A percentile compares a stretch with the other conserved stretches of the same genome.
phyloP scores from a whole-genome alignment of 192 early-diverging fungal species.

The Gorgonomyces haynaldii region DNA sequence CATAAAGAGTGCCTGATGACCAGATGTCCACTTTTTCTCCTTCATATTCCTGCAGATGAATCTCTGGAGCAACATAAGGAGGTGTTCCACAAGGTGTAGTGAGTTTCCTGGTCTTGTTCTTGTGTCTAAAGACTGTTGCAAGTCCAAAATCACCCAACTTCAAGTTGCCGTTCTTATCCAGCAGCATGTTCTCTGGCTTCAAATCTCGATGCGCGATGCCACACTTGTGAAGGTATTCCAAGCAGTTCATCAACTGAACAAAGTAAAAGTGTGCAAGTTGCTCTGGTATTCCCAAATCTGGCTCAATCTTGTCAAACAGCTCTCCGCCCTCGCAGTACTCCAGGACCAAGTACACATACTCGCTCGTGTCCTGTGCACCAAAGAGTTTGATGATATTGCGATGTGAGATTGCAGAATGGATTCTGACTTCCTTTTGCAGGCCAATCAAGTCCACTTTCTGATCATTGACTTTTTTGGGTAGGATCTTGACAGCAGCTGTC shows the following conservation, averaged over 20 bases:
- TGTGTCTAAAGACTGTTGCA: constrained; percentile 50
- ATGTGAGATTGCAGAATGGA: constrained; percentile 38
- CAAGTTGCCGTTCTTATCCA: constrained; percentile 45
- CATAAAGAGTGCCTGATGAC: no score
- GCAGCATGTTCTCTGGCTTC: constrained; percentile 62
- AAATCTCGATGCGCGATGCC: constrained; percentile 61
- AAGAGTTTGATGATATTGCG: constrained; percentile 45
- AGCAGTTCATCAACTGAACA: constrained; percentile 37
- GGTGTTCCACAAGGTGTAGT: constrained; percentile 62
- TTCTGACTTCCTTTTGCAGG: constrained; percentile 44
- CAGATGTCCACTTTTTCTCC: constrained; percentile 58
- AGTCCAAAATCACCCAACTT: constrained; percentile 67
- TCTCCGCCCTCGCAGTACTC: constrained; percentile 61
- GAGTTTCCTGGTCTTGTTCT: constrained; percentile 38
- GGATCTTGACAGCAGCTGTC: constrained; percentile 46
- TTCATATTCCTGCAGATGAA: constrained; percentile 40
- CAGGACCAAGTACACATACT: constrained; percentile 44
- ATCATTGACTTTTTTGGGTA: constrained; percentile 28
- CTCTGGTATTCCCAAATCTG: constrained; percentile 59
- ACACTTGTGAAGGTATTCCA: constrained; percentile 38
- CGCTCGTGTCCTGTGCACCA: constrained; percentile 35
- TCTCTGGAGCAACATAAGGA: constrained; percentile 54
- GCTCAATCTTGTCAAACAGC: constrained; percentile 59
- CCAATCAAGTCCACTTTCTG: constrained; percentile 12
- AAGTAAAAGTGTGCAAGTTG: constrained; percentile 66